Evolutionary conservation across 2,329 filamentous ascomycete genomes (phyloP), one percentile per base, ranked within the genome.

Genomic region (Talaromyces piceae): DNA sequence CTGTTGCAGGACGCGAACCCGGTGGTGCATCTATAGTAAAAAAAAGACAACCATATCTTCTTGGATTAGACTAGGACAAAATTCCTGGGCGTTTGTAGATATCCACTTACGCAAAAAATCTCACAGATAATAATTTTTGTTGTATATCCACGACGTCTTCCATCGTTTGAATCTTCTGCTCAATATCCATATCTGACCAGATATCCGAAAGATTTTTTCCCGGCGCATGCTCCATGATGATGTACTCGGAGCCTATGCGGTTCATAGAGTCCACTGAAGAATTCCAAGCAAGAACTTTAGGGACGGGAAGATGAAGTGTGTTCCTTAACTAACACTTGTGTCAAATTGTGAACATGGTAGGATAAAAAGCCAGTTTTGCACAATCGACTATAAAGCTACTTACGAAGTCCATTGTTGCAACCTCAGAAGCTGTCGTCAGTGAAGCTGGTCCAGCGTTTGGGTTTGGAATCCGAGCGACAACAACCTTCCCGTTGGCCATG

Each of bases 41-140:
- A 54, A 71, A 72, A 45, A 73, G 57, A 54, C 60, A 70, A 4
- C 71, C 67, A 58, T 67, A 69, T 27, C 68, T 69, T 33, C 28
- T 41, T 47, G 22, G 20, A 45, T 57, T 47, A 53, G 27, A 51
- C 57, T 39, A 57, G 57, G 49, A 50, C 41, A 54, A 48, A 53
- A 52, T 27, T 20, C 37, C 43, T 37, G n/a, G 31, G 8, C 18
- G 12, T 37, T 56, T 43, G 22, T n/a, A 46, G 30, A 47, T 47
- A 25, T 44, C 45, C 28, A 54, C 59, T 49, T 57, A 72, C 68
- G 57, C 47, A 37, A 60, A 62, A 41, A 72, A 68, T 25, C 61
- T 64, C 13, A 68, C 45, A 2, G 63, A 65, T 22, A 68, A 54
- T 49, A 72, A 58, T 53, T 70, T 72, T 55, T 60, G 59, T 58